These are phyloP conservation scores for Vigna angularis DNA, from an alignment of 306 rosid species.

Conservation along the genomic window DNA sequence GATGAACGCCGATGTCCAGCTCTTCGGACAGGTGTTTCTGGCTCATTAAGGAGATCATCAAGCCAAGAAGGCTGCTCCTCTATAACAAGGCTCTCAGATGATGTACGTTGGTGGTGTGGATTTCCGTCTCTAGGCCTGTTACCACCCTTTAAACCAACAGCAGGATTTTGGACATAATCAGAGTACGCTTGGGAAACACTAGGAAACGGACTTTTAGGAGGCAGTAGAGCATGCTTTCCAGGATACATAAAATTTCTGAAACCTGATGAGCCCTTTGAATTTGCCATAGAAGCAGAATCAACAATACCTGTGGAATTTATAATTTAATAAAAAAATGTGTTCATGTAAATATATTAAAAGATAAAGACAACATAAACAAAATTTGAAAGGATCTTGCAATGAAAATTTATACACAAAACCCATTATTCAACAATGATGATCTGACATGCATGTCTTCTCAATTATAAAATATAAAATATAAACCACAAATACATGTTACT, in stretches of 20 bases:
- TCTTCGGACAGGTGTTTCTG: slow-evolving; percentile 91
- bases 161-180: slow-evolving; percentile 70
- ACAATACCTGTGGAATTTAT: slow-evolving; percentile 51
- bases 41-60: slow-evolving; percentile 98
- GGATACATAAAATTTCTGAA: slow-evolving; percentile 75
- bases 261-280: slow-evolving; percentile 86
- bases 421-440: slow-evolving; percentile 33
- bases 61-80: slow-evolving; percentile 99
- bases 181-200: slow-evolving; percentile 79
- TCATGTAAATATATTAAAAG: slow-evolving; percentile 15
- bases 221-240: slow-evolving; percentile 90
- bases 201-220: slow-evolving; percentile 98
- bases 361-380: slow-evolving; percentile 10
- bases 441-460: not conserved
- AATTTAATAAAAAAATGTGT: slow-evolving; percentile 18
- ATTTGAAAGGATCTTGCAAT: not conserved
- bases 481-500: slow-evolving; percentile 17
- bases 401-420: slow-evolving; percentile 17
- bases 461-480: slow-evolving; percentile 19
- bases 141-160: slow-evolving; percentile 64
- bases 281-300: slow-evolving; percentile 68
- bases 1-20: slow-evolving; percentile 98
- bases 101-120: slow-evolving; percentile 83
- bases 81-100: slow-evolving; percentile 85
- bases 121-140: slow-evolving; percentile 85